Evolutionary conservation across 345 rosid genomes (phyloP).

Genomic region (Conringia planisiliqua): DNA sequence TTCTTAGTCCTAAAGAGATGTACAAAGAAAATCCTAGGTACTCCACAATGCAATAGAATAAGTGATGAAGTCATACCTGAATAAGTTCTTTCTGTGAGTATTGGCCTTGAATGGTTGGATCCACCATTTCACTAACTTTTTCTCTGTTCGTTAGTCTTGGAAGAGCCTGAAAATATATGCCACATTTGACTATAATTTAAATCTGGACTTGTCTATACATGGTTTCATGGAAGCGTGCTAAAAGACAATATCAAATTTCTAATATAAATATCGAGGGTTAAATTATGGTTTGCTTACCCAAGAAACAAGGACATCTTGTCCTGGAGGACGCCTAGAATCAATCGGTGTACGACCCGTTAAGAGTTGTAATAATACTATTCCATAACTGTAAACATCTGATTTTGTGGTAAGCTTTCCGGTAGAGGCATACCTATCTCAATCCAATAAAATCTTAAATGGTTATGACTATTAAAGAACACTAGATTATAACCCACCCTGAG

Average conservation of each 20-base stretch:
- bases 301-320: slow-evolving; percentile 83
- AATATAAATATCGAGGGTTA: background rate
- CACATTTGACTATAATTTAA: background rate
- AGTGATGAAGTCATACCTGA: slow-evolving; percentile 46
- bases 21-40: background rate
- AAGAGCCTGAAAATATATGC: slow-evolving; percentile 55
- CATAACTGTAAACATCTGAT: slow-evolving; percentile 91
- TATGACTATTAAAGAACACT: too few relatives aligned
- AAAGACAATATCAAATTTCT: background rate
- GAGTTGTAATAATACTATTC: slow-evolving; percentile 75
- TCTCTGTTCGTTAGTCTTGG: slow-evolving; percentile 78
- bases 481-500: too few relatives aligned
- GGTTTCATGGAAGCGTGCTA: background rate
- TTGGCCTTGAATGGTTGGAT: slow-evolving; percentile 62
- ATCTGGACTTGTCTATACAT: background rate
- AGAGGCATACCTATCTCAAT: slow-evolving; percentile 58
- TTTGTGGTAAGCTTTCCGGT: slow-evolving; percentile 89
- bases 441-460: background rate
- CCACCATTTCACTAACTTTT: slow-evolving; percentile 69
- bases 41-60: background rate
- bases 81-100: slow-evolving; percentile 74
- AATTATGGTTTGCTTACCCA: slow-evolving; percentile 54
- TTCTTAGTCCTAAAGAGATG: background rate
- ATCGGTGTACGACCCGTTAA: slow-evolving; percentile 81
- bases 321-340: slow-evolving; percentile 60